phyloP scores from a whole-genome alignment of 805 yeast species.

The Yamadazyma olivae region DNA sequence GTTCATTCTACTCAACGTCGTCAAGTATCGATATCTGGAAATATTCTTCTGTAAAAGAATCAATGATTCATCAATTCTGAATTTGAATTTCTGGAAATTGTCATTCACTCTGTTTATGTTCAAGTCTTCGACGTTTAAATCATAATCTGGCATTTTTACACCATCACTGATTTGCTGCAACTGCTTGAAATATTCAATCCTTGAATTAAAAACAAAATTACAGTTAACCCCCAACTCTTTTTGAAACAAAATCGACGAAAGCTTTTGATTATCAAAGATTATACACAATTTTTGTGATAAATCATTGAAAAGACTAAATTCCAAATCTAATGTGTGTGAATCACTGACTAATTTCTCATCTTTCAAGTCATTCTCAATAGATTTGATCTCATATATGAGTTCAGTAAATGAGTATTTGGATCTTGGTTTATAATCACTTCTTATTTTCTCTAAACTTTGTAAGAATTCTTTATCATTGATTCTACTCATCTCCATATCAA shows the following conservation, averaged over 20 bases:
- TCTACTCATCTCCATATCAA: constrained; percentile 22
- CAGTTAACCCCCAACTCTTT: constrained; percentile 50
- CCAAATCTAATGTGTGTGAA: constrained; percentile 12
- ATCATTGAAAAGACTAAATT: constrained; percentile 17
- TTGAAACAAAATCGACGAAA: constrained; percentile 36
- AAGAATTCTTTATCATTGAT: constrained; percentile 25
- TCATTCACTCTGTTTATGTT: constrained; percentile 2
- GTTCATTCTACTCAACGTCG: constrained; percentile 8
- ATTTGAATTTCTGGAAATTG: not conserved
- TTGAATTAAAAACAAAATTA: constrained; percentile 71
- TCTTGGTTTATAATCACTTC: constrained; percentile 25
- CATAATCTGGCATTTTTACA: constrained; percentile 43
- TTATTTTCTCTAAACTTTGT: constrained; percentile 18
- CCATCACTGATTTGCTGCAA: constrained; percentile 85
- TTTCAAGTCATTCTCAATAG: constrained; percentile 22
- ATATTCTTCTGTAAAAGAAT: constrained; percentile 24
- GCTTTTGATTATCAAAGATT: constrained; percentile 43
- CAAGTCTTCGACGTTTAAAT: constrained; percentile 16
- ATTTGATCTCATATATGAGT: constrained; percentile 23
- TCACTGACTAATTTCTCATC: constrained; percentile 15
- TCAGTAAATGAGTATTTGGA: constrained; percentile 33
- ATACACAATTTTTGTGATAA: constrained; percentile 21
- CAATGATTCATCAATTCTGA: constrained; percentile 1
- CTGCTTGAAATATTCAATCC: constrained; percentile 78
- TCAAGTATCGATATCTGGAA: constrained; percentile 34